These are phyloP conservation scores for Aquilaria agallochum DNA, from an alignment of 441 rosid genomes.

Conservation along the genomic window DNA sequence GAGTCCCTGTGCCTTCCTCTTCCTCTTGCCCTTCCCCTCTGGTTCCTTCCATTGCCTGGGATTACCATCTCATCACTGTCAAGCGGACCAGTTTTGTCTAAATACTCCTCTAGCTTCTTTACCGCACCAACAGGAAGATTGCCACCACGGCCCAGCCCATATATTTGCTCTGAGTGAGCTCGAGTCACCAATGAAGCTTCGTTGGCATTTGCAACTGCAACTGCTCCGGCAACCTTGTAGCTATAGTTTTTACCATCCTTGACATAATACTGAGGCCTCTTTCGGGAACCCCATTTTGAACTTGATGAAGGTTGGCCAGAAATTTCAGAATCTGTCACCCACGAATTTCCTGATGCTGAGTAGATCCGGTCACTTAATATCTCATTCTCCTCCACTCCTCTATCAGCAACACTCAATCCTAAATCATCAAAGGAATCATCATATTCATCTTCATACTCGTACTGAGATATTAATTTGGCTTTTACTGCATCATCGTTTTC, in stretches of 20 bases:
- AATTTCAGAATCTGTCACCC: constrained; percentile 31
- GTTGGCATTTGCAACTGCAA: constrained; percentile 70
- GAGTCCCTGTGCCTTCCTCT: constrained; percentile 35
- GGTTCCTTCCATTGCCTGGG: constrained; percentile 29
- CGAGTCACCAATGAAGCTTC: constrained; percentile 68
- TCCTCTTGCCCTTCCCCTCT: constrained; percentile 48
- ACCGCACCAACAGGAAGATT: constrained; percentile 78
- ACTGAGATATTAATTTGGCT: constrained; percentile 60
- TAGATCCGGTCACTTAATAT: constrained; percentile 39
- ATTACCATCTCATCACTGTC: constrained; percentile 33
- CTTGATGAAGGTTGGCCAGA: constrained; percentile 24
- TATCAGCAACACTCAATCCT: constrained; percentile 66
- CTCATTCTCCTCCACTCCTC: constrained; percentile 70
- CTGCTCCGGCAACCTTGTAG: constrained; percentile 85
- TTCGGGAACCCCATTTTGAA: constrained; percentile 78
- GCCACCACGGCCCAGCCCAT: constrained; percentile 94
- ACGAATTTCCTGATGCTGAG: constrained; percentile 23
- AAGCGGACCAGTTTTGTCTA: constrained; percentile 34
- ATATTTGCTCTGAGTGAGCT: constrained; percentile 59
- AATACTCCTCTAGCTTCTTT: constrained; percentile 52
- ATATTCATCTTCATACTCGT: constrained; percentile 94
- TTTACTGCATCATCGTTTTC: constrained; percentile 44
- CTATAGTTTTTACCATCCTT: constrained; percentile 98
- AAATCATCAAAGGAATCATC: constrained; percentile 98
- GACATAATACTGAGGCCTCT: constrained; percentile 77